Conservation (phyloP, 768 basidiomycete species). For the Leucocoprinus leucothites region DNA sequence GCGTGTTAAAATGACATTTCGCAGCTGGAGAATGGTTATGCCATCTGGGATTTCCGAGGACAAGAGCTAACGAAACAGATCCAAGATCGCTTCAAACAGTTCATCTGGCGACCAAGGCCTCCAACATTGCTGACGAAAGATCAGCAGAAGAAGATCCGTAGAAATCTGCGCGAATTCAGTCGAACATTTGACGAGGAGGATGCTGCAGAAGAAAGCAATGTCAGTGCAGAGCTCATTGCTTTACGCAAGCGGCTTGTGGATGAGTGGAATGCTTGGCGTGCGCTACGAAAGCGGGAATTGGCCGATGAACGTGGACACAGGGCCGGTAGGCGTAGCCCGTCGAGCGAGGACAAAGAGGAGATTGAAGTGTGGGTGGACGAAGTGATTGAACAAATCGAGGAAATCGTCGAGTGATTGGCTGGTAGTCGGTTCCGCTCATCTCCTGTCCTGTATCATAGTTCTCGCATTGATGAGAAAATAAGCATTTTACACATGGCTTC, state of each 20-base stretch:
- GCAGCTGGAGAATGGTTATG: constrained; percentile 94
- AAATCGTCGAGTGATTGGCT: constrained; percentile 50
- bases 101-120: constrained; percentile 97
- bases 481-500: constrained; percentile 11
- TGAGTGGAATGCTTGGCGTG: constrained; percentile 99
- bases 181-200: constrained; percentile 95
- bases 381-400: constrained; percentile 88
- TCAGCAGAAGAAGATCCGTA: constrained; percentile 80
- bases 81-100: constrained; percentile 96
- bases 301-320: constrained; percentile 47
- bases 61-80: constrained; percentile 88
- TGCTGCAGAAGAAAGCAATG: constrained; percentile 90
- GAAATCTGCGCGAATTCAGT: constrained; percentile 89
- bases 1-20: neutral
- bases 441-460: constrained; percentile 9
- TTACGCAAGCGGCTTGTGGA: constrained; percentile 89
- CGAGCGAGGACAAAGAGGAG: constrained; percentile 69
- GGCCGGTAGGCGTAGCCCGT: constrained; percentile 27
- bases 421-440: constrained; percentile 7
- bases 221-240: constrained; percentile 90
- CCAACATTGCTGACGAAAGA: constrained; percentile 83
- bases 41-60: constrained; percentile 98
- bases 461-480: constrained; percentile 14
- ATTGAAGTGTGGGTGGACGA: constrained; percentile 95
- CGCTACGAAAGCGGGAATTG: constrained; percentile 62